Evolutionary conservation across 2,329 filamentous ascomycete species (phyloP).

Genomic region (Talaromyces sp.): DNA sequence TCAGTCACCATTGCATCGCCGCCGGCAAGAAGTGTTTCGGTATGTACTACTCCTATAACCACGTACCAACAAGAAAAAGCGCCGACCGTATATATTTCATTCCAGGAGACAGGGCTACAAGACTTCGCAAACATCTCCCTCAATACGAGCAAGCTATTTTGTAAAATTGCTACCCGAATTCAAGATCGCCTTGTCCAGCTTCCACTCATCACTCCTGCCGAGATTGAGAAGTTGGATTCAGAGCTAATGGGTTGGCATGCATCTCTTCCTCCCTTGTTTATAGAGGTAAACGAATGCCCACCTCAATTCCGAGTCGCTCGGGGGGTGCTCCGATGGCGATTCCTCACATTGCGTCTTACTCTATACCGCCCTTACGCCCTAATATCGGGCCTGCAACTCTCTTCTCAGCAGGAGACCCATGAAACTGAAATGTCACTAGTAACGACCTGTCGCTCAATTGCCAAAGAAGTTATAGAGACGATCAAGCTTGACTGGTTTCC

Average conservation of each 20-base stretch:
- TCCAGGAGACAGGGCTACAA: conserved; percentile 6
- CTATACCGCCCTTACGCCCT: conserved; percentile 18
- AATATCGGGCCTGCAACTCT: neutral
- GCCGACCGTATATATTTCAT: neutral
- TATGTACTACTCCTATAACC: neutral
- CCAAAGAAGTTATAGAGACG: conserved; percentile 5
- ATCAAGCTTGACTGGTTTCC: conserved; percentile 3
- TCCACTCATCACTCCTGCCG: conserved; percentile 10
- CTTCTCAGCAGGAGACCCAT: conserved; percentile 10
- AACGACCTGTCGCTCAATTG: conserved; percentile 9
- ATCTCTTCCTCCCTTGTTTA: neutral
- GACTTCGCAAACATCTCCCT: neutral
- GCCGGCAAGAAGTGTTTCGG: neutral
- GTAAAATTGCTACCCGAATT: conserved; percentile 13
- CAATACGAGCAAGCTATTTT: conserved; percentile 14
- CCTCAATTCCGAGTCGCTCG: conserved; percentile 6
- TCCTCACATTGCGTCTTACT: conserved; percentile 19
- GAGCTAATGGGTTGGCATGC: conserved; percentile 8
- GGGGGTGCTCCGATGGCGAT: conserved; percentile 15
- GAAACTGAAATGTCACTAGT: conserved; percentile 1
- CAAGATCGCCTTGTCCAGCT: conserved; percentile 13
- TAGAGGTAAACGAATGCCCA: neutral
- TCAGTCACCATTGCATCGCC: neutral
- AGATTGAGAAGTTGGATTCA: conserved; percentile 10
- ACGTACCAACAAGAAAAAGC: too few relatives aligned